Percentiles rank a stretch among this genome's conserved stretches.
Evolutionary conservation across 768 basidiomycete species (phyloP).

Genomic region (Serendipita indica): DNA sequence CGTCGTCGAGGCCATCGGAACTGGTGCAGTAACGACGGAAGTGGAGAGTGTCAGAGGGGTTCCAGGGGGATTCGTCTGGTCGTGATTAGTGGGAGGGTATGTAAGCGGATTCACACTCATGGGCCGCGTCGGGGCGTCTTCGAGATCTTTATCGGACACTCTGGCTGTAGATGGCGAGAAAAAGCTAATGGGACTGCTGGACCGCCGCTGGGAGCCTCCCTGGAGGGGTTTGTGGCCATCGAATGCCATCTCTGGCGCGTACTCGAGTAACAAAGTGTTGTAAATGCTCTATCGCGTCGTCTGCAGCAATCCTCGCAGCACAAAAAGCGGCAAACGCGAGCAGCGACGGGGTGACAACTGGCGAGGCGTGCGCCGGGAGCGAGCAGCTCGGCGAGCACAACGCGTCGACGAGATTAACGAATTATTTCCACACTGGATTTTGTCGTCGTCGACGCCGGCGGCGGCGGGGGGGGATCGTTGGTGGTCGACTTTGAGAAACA

Average conservation of each 20-base stretch:
- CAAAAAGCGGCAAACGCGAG: too few species aligned
- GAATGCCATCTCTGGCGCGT: constrained; percentile 1
- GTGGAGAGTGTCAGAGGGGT: constrained; percentile 9
- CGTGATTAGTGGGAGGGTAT: not conserved
- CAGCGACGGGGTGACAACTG: not conserved
- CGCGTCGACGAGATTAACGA: too few species aligned
- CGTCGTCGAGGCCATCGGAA: constrained; percentile 30
- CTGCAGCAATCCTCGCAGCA: not conserved
- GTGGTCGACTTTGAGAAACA: constrained; percentile 4
- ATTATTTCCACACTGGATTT: too few species aligned
- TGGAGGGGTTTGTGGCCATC: constrained; percentile 3
- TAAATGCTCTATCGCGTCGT: not conserved
- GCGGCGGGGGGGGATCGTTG: not conserved
- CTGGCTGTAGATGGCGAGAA: not conserved
- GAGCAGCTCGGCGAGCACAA: constrained; percentile 7
- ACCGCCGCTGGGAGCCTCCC: too few species aligned
- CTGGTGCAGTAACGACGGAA: constrained; percentile 23
- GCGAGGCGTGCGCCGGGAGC: not conserved
- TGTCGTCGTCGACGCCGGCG: too few species aligned
- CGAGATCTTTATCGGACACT: not conserved
- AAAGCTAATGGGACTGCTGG: not conserved
- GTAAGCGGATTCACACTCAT: not conserved
- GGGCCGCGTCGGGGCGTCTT: not conserved
- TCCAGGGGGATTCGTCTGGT: not conserved
- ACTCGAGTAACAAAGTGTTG: not conserved